Percentiles rank a stretch among this genome's conserved stretches.
These are phyloP conservation scores for Hawksworthiomyces lignivorus DNA, from an alignment of 2,329 filamentous ascomycete genomes.

Conservation along the genomic window DNA sequence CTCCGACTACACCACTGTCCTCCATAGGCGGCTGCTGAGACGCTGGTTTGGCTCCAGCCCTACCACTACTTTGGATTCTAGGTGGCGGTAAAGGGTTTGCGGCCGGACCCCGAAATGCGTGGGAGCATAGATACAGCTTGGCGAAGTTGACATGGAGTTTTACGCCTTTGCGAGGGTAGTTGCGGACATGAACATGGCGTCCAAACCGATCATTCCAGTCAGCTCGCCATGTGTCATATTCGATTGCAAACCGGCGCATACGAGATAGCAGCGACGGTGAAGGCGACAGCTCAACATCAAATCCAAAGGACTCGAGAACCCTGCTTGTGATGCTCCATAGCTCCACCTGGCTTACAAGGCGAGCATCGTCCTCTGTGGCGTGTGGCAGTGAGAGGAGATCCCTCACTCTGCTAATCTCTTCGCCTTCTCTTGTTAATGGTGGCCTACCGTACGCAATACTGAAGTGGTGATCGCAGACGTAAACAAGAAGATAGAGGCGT, in stretches of 20 bases:
- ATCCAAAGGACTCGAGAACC: slow-evolving; percentile 9
- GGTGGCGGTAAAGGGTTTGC: background rate
- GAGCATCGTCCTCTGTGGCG: slow-evolving; percentile 10
- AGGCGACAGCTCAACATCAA: slow-evolving; percentile 8
- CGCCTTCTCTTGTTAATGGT: slow-evolving; percentile 8
- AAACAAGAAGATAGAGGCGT: slow-evolving; percentile 3
- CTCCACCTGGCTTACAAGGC: slow-evolving; percentile 13
- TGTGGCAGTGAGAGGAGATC: slow-evolving; percentile 5
- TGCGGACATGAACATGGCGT: slow-evolving; percentile 20
- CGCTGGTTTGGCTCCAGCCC: too few species aligned
- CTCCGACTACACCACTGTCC: too few species aligned
- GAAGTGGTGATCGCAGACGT: slow-evolving; percentile 7
- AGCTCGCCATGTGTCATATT: slow-evolving; percentile 16
- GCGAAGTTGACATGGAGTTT: slow-evolving; percentile 25
- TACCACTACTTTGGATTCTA: too few species aligned
- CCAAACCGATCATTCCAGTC: slow-evolving; percentile 18
- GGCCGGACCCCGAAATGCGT: slow-evolving; percentile 20
- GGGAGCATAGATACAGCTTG: slow-evolving; percentile 25
- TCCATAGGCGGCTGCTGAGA: too few species aligned
- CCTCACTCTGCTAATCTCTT: background rate
- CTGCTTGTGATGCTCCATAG: slow-evolving; percentile 11
- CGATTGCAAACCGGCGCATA: slow-evolving; percentile 14
- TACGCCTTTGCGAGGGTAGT: slow-evolving; percentile 24
- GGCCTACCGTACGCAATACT: slow-evolving; percentile 11
- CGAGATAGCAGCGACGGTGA: slow-evolving; percentile 12